Evolutionary conservation across 2,329 filamentous ascomycete genomes (phyloP).

Genomic region (Fusarium sp.): DNA sequence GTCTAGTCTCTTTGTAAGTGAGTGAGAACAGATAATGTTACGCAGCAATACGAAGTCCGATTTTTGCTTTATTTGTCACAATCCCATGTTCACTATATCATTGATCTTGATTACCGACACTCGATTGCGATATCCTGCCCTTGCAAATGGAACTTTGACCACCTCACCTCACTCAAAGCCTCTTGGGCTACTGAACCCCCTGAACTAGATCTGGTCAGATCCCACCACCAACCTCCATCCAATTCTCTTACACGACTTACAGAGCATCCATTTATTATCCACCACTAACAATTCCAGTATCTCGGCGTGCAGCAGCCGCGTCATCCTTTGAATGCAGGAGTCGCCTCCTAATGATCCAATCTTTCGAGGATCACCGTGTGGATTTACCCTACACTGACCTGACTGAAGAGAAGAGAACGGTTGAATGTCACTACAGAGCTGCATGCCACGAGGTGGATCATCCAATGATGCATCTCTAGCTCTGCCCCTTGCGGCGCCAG

Average conservation of each 20-base stretch:
- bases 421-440: conserved; percentile 16
- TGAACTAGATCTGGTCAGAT: conserved; percentile 14
- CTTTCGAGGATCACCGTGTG: background rate
- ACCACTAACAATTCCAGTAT: background rate
- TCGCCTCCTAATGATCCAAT: conserved; percentile 18
- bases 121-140: conserved; percentile 26
- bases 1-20: conserved; percentile 14
- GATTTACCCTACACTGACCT: conserved; percentile 35
- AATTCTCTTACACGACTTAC: conserved; percentile 22
- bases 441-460: conserved; percentile 39
- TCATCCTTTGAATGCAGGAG: conserved; percentile 4
- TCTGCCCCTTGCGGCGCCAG: conserved; percentile 39
- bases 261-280: background rate
- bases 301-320: conserved; percentile 4
- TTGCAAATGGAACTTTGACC: conserved; percentile 26
- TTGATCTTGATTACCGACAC: conserved; percentile 20
- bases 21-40: background rate
- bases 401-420: background rate
- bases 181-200: conserved; percentile 1
- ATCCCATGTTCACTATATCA: background rate
- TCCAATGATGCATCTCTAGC: conserved; percentile 40
- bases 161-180: background rate
- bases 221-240: conserved; percentile 2
- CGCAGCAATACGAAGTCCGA: background rate
- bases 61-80: background rate